Evolutionary conservation across 2,329 filamentous ascomycete species (phyloP).

Genomic region (Sporothrix humicola): DNA sequence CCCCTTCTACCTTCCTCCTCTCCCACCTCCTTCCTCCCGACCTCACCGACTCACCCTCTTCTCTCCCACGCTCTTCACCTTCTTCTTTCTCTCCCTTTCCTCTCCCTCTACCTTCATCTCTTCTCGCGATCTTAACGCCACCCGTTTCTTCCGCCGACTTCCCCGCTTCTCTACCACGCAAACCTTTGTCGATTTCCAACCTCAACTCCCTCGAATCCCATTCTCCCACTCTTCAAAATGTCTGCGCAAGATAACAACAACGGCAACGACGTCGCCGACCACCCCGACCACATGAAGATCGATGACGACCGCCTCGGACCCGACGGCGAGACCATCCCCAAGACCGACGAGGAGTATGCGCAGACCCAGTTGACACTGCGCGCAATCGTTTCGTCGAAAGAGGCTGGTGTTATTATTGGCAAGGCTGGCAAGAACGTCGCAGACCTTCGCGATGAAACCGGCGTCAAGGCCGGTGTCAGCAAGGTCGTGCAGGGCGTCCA

Average conservation of each 20-base stretch:
- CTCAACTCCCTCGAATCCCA: slow-evolving; percentile 27
- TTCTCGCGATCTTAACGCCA: neutral
- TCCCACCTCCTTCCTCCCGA: slow-evolving; percentile 5
- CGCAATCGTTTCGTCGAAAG: slow-evolving; percentile 98
- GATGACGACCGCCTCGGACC: slow-evolving; percentile 69
- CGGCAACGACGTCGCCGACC: slow-evolving; percentile 65
- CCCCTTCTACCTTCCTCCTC: slow-evolving; percentile 6
- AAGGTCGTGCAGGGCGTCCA: slow-evolving; percentile 98
- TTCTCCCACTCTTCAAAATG: slow-evolving; percentile 52
- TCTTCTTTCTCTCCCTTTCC: slow-evolving; percentile 34
- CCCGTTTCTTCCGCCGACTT: slow-evolving; percentile 11
- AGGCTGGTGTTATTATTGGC: slow-evolving; percentile 98
- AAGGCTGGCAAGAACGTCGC: slow-evolving; percentile 99
- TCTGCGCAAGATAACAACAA: slow-evolving; percentile 66
- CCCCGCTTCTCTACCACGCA: slow-evolving; percentile 16
- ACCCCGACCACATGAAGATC: slow-evolving; percentile 69
- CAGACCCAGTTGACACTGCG: slow-evolving; percentile 90
- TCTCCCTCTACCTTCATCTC: slow-evolving; percentile 27
- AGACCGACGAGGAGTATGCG: slow-evolving; percentile 96
- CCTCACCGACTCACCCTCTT: slow-evolving; percentile 33
- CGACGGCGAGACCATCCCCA: slow-evolving; percentile 79
- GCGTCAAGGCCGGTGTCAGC: slow-evolving; percentile 96
- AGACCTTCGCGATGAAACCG: slow-evolving; percentile 94
- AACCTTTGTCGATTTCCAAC: slow-evolving; percentile 33
- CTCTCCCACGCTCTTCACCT: slow-evolving; percentile 41